Evolutionary conservation across 2,329 filamentous ascomycete species (phyloP), one percentile per base, ranked within the genome.

Genomic region (Colletotrichum camelliae): DNA sequence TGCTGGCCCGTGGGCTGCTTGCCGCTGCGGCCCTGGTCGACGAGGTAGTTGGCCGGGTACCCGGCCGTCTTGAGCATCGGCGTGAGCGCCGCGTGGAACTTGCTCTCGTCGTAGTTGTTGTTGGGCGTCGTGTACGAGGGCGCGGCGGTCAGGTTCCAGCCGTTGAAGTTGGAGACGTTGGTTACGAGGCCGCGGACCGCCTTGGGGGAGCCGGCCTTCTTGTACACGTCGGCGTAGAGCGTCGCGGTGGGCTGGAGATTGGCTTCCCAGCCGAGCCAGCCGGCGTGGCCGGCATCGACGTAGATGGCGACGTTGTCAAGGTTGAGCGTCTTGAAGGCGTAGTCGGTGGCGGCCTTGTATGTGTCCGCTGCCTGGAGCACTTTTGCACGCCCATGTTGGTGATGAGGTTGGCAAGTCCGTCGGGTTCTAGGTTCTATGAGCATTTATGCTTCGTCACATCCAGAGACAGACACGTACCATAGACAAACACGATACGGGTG

Each of bases 1-100:
- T 84, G 80, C 79, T 90, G 88, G 43, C 88, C 88, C 57, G 88
- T 89, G 75, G 87, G 89, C 67, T 90, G 89, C 74, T 87, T 85
- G 62, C 77, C 77, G 57, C 66, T 73, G 35, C 77, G 77, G 43
- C 77, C 77, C 62, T 77, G 77, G 58, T 78, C 77, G 58, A 77
- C 72, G 16, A 78, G 48, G 58, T 73, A 77, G 67, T 78, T 69
- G 29, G 77, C 77, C 2, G 77, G 77, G 71, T 60, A 78, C 4
- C 77, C 77, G 12, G 73, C 58, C 35, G 70, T 61, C 62, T 71
- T 69, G 39, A 78, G 77, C 39, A 67, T 27, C 27, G 77, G 77
- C 1, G 77, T 72, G 7, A 78, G 35, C 37, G 77, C 77, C 1
- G 66, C 67, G 60, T 78, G 74, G 72, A 70, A 78, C 72, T 74